Percentiles rank a stretch among this genome's conserved stretches.
These are phyloP conservation scores for Populus hybrid DNA, from an alignment of 441 rosid genomes.

Conservation along the genomic window DNA sequence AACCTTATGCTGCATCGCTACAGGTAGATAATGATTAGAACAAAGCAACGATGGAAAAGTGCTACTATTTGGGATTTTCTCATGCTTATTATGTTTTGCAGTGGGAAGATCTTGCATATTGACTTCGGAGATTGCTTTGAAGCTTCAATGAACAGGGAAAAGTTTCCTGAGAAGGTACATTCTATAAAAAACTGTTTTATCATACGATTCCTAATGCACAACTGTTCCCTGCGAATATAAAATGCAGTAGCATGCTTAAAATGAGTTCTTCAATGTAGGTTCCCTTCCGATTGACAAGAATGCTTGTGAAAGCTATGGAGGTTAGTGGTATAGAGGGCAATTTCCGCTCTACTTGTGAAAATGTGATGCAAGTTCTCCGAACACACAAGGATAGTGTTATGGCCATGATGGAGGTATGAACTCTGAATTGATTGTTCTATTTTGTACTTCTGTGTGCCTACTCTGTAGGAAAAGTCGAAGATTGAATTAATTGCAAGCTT, in stretches of 20 bases:
- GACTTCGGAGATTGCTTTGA: slow-evolving; percentile 99
- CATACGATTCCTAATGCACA: neutral
- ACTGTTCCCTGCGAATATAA: neutral
- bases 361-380: slow-evolving; percentile 99
- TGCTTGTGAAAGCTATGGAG: slow-evolving; percentile 99
- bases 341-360: slow-evolving; percentile 97
- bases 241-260: neutral
- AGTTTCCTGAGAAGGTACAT: slow-evolving; percentile 94
- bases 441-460: neutral
- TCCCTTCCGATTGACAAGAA: slow-evolving; percentile 98
- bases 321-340: slow-evolving; percentile 99
- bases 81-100: slow-evolving; percentile 33
- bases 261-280: slow-evolving; percentile 46
- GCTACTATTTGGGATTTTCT: slow-evolving; percentile 9
- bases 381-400: slow-evolving; percentile 90
- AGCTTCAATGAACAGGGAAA: slow-evolving; percentile 98
- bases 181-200: neutral
- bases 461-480: neutral
- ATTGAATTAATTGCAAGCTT: neutral
- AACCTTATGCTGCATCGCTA: slow-evolving; percentile 93
- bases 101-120: slow-evolving; percentile 98
- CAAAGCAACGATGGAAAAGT: slow-evolving; percentile 1
- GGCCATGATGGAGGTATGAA: slow-evolving; percentile 99
- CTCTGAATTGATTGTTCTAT: neutral
- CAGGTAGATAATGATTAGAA: slow-evolving; percentile 49